Percentiles rank a stretch among this genome's conserved stretches.
These are phyloP conservation scores for Pyrenula aspistea DNA, from an alignment of 495 filamentous ascomycete species.

Conservation along the genomic window DNA sequence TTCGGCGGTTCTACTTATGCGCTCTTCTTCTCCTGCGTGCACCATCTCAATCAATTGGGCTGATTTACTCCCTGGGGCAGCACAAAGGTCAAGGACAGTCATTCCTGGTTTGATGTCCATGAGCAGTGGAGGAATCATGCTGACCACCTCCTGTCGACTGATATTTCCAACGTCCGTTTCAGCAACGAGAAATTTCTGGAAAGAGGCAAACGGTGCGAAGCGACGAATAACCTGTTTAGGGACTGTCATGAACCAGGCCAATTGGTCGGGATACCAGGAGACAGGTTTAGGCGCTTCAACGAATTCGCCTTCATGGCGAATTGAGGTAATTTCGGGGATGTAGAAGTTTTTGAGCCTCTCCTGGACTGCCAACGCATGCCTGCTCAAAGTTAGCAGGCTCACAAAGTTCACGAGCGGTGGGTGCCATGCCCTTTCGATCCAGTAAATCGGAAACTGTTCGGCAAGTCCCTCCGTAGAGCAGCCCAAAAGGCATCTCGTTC, in stretches of 20 bases:
- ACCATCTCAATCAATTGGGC: constrained; percentile 91
- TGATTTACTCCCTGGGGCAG: constrained; percentile 92
- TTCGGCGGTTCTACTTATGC: constrained; percentile 48
- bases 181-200: constrained; percentile 96
- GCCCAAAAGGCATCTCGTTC: constrained; percentile 75
- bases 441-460: constrained; percentile 93
- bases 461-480: constrained; percentile 65
- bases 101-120: constrained; percentile 86
- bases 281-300: constrained; percentile 74
- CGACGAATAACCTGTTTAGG: constrained; percentile 87
- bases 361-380: constrained; percentile 80
- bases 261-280: constrained; percentile 81
- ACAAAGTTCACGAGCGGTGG: neutral
- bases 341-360: constrained; percentile 74
- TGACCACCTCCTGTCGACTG: constrained; percentile 89
- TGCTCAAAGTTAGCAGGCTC: constrained; percentile 10
- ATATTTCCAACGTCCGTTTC: constrained; percentile 97
- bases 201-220: constrained; percentile 82
- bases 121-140: constrained; percentile 94
- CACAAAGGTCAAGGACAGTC: constrained; percentile 88
- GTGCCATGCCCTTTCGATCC: constrained; percentile 67
- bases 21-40: constrained; percentile 78
- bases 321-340: constrained; percentile 75
- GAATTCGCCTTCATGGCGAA: constrained; percentile 63
- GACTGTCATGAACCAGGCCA: constrained; percentile 94